Evolutionary conservation across 2,329 filamentous ascomycete genomes (phyloP), one percentile per base, ranked within the genome.

Genomic region (Colletotrichum chlorophyti): DNA sequence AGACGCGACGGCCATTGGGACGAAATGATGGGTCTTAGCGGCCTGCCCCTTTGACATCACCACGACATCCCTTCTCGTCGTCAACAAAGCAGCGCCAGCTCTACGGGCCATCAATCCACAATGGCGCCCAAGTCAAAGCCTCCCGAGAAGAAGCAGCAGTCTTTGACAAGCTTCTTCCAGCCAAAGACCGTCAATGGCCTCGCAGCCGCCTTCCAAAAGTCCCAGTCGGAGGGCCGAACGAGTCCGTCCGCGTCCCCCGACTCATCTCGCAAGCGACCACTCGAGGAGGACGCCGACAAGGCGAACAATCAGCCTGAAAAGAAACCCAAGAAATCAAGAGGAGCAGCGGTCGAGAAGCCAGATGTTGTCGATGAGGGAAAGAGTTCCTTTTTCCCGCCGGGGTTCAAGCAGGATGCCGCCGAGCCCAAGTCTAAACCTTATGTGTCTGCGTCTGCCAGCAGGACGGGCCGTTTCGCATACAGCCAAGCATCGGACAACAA

Each of bases 91-190:
- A 32, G 24, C 42, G 27, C 26, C 52, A 38, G 37, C 29, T 15
- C 2, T 24, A 10, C 19, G 12, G 48, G n/a, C 11, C 9, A 17
- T 15, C 11, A 9, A 9, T 49, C 15, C 17, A n/a, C 11, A 11
- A 60, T 60, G 58, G 53, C 53, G 35, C 58, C 58, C 2, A 59
- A 60, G 6, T 42, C 53, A 4, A 79, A 78, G 48, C 64, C 76
- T 0, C 65, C 74, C 24, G 76, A 72, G 52, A 90, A 89, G 73
- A 91, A 89, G 66, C 91, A 97, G 69, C 84, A 89, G 64, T 91
- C 91, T 1, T 88, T 97, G 61, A 95, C 91, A 3, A 93, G 87
- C 69, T 96, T 96, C 75, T 96, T 96, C 71, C 84, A 86, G 1
- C 86, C 85, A 12, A 88, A 83, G 63, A 76, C 83, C 11, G 70